Evolutionary conservation across 1,139 yeast species (phyloP), one percentile per base, ranked within the genome.

Genomic region (Yarrowia galli): DNA sequence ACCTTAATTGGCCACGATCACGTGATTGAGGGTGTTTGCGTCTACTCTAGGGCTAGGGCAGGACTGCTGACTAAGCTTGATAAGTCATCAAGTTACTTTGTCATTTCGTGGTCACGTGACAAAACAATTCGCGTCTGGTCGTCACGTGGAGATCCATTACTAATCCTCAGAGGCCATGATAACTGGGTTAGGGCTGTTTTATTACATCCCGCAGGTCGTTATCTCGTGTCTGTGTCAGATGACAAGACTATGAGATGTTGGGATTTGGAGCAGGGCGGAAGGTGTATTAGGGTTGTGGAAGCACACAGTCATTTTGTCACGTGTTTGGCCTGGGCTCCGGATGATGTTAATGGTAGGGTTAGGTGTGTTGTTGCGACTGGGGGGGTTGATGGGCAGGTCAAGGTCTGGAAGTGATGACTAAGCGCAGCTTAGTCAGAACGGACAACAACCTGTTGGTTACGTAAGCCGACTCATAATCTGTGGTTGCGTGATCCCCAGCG

Each of bases 61-160:
- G 56, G 66, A 1, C 23, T 36, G 12, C 25, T 61, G 20, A 18
- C 46, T 16, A 61, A 61, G 25, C 18, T 61, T 15, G 66, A 61
- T 28, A 46, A 46, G 18, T 36, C 38, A 2, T 23, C 38, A 18
- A 20, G 18, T 5, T 61, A 15, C 63, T 75, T 75, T 60, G 87
- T 93, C 69, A 86, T 89, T 1, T 87, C 97, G 10, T 92, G 90
- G 23, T 92, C 96, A 3, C 82, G 98, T 72, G 98, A 93, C 77
- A 89, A 89, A 73, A 76, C 85, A 1, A 82, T 93, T 49, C 86
- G 87, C 72, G 79, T 93, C 32, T 93, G 98, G 98, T 82, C 88
- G 66, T 86, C 93, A 1, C 86, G 87, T 65, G 93, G 91, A 1
- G 84, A 84, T 76, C 79, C 85, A 42, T 76, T 92, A 1, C 81